Conservation (phyloP, 1,284 basidiomycete genomes). For the Rhizopogon parksii region DNA sequence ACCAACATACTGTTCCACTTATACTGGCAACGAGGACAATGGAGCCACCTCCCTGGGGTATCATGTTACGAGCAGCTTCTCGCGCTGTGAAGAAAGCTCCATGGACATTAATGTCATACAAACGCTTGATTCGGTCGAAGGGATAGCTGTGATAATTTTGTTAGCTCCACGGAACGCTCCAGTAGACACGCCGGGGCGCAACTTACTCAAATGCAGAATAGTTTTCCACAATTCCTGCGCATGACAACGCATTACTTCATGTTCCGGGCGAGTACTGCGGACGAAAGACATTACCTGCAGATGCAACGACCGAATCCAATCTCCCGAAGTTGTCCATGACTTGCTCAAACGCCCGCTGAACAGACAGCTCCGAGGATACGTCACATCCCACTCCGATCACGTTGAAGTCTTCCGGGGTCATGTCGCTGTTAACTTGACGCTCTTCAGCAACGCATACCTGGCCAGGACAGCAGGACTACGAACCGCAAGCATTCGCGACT, state of each 20-base stretch:
- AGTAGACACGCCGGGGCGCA: background rate
- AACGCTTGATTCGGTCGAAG: slow-evolving; percentile 69
- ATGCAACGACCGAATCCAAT: slow-evolving; percentile 82
- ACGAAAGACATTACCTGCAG: slow-evolving; percentile 57
- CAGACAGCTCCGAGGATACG: slow-evolving; percentile 77
- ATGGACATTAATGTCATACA: slow-evolving; percentile 93
- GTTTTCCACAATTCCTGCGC: slow-evolving; percentile 82
- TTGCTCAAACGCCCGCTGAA: slow-evolving; percentile 64
- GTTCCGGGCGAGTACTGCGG: background rate
- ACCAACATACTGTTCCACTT: slow-evolving; percentile 49
- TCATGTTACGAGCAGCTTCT: slow-evolving; percentile 82
- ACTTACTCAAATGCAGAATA: slow-evolving; percentile 77
- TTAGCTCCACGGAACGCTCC: background rate
- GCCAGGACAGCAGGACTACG: slow-evolving; percentile 18
- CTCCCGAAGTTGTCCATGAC: slow-evolving; percentile 75
- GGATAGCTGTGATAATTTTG: slow-evolving; percentile 58
- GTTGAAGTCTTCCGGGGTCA: slow-evolving; percentile 55
- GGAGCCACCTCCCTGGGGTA: slow-evolving; percentile 68
- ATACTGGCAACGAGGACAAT: slow-evolving; percentile 89
- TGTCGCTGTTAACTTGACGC: slow-evolving; percentile 51
- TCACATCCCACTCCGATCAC: slow-evolving; percentile 82
- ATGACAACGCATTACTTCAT: slow-evolving; percentile 1
- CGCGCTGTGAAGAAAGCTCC: slow-evolving; percentile 91
- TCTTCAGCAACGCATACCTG: slow-evolving; percentile 28
- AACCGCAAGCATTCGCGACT: slow-evolving; percentile 45